Percentiles rank a stretch among this genome's conserved stretches.
phyloP scores from a whole-genome alignment of 202 grass and related monocot genomes.

The Musa balbisiana region DNA sequence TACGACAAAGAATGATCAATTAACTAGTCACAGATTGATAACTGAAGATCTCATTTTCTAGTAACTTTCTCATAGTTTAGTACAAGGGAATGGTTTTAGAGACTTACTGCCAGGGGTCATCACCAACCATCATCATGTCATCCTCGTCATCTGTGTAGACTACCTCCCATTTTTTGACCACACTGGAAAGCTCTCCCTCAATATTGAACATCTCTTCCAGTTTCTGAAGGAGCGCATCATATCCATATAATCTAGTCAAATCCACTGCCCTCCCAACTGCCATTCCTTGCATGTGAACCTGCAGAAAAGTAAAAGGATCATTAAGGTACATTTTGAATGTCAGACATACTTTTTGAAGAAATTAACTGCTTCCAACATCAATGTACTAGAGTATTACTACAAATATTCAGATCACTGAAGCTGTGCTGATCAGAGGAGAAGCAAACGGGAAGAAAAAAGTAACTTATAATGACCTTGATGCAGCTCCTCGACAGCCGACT shows the following conservation, averaged over 20 bases:
- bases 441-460: neutral
- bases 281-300: slow-evolving; percentile 96
- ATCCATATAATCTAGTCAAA: slow-evolving; percentile 60
- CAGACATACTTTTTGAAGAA: neutral
- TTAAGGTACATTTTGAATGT: neutral
- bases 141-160: slow-evolving; percentile 75
- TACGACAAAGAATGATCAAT: too few species aligned
- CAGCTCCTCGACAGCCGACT: slow-evolving; percentile 75
- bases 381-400: neutral
- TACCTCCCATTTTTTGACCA: slow-evolving; percentile 58
- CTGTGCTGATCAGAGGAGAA: neutral
- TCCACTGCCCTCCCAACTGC: slow-evolving; percentile 88
- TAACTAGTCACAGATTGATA: too few species aligned
- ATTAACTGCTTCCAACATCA: neutral
- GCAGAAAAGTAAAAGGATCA: slow-evolving; percentile 14
- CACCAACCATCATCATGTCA: slow-evolving; percentile 89
- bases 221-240: slow-evolving; percentile 49
- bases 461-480: slow-evolving; percentile 54
- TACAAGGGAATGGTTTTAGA: neutral
- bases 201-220: slow-evolving; percentile 83
- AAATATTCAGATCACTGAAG: neutral
- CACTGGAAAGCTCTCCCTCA: slow-evolving; percentile 47
- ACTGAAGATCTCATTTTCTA: neutral
- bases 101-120: slow-evolving; percentile 88
- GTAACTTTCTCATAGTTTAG: neutral